Evolutionary conservation across 2,329 filamentous ascomycete genomes (phyloP), one percentile per base, ranked within the genome.

Genomic region (Didymella segeticola): DNA sequence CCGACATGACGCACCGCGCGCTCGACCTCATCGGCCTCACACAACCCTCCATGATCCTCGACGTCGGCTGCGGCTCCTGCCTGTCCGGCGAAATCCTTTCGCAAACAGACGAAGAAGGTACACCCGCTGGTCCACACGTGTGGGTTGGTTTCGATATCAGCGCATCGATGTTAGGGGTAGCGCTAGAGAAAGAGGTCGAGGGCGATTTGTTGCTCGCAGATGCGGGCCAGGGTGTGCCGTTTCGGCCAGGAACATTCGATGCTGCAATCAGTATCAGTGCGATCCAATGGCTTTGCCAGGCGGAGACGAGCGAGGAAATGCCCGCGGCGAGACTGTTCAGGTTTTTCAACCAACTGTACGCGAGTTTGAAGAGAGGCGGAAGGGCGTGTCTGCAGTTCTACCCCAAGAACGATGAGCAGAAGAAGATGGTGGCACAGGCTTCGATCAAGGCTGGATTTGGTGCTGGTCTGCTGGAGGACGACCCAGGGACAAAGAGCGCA

Each of bases 141-240:
- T 99, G 95, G 95, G 82, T 98, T n/a, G 95, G 95, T 55, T 93
- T 98, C 89, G 95, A 99, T 72, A 88, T 99, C 20, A 91, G 89
- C 4, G 88, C 91, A 0, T 91, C 89, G n/a, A 99, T 99, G 95
- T 82, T 99, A n/a, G 92, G 95, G 62, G 85, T 97, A 37, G 95
- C 95, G 1, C 82, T 99, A 0, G 91, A 97, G 74, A 82, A 93
- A 38, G 93, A 96, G 55, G 91, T 95, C 0, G 92, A 96, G 57
- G 95, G 95, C 2, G 95, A 99, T 71, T 78, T 99, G n/a, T 82
- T 99, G 66, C 85, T 99, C 1, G 91, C 92, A 3, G 95, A 99
- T 69, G 96, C 97, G 43, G 95, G 95, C 0, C 95, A 99, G 71
- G 95, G 95, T 1, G 86, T 99, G 0, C 95, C 95, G 0, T 99